Evolutionary conservation across 2,329 filamentous ascomycete species (phyloP), one percentile per base, ranked within the genome.

Genomic region (Clathrospora elynae): DNA sequence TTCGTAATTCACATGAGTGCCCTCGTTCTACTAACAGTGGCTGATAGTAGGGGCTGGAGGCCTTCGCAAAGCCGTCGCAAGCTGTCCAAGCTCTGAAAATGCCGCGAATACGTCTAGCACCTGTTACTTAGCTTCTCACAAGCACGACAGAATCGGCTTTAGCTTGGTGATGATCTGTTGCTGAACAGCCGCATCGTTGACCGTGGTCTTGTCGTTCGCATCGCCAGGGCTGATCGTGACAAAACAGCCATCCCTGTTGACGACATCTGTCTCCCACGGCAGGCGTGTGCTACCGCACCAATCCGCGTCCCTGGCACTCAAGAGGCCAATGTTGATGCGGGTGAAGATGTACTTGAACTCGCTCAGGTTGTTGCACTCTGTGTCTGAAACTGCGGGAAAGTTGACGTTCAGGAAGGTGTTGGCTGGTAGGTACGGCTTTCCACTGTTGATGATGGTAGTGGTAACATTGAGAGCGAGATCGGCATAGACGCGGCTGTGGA

Each of bases 371-470:
- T 71, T 74, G 69, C 85, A 88, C 36, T 66, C 63, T 0, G 63
- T 73, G 5, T 70, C 66, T 2, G 61, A 68, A 1, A 81, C 77
- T 43, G 74, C 66, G 4, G 82, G 81, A 57, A 86, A 86, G 70
- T 88, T 88, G 55, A 88, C 83, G 53, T 88, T 88, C 20, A 88
- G 75, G 64, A 77, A 87, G 2, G 80, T 75, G 31, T 78, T 75
- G 0, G 71, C 57, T 0, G 85, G 84, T 3, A 88, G 73, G 59
- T 85, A 87, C 0, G 86, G 85, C 25, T 73, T 73, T 25, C 83
- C 83, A 0, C 78, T 74, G 1, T 66, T 73, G 18, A 85, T 61
- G 25, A 88, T 58, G 2, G 73, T 72, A 35, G 79, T 69, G 6
- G 82, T 83, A 5, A 88, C 60, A 17, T 77, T 80, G 9, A 78